Evolutionary conservation across 306 rosid genomes (phyloP), one percentile per base, ranked within the genome.

Genomic region (Gillenia trifoliata): DNA sequence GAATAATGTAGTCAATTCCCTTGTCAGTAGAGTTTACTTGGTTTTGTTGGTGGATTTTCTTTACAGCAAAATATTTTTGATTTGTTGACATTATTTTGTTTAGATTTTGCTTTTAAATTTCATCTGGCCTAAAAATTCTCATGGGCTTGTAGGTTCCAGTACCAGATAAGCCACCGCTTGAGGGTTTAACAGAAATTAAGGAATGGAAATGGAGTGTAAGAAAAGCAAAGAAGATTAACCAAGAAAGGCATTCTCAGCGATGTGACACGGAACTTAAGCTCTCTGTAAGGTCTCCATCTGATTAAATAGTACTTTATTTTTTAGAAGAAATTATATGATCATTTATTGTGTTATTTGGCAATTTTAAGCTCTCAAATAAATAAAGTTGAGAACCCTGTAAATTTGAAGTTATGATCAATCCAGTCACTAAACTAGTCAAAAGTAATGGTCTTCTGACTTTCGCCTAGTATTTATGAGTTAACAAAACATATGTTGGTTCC

Each of bases 201-300:
- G 91, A 89, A 69, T 92, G 97, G 97, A 92, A 73, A 85, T 88
- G 86, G 92, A 83, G 75, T 57, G 71, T 74, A 54, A 83, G 93
- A 80, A 89, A 89, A 88, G 96, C 93, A 55, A 89, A 78, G 86
- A 92, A 92, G 83, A 80, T 86, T 56, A 92, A 92, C 88, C 76
- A 71, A 74, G 97, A 92, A 86, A 83, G 92, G 83, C 96, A 92
- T 89, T 89, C 93, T 80, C 91, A 73, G 83, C 83, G 92, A 83
- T 92, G 92, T 80, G 97, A 92, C 70, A 81, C 73, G 56, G 97
- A 92, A 84, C 92, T 92, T 73, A 92, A 89, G 86, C 96, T 92
- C 78, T 88, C 93, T 74, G 97, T 92, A 84, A 88, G 93, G 76
- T 76, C 77, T 83, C 61, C 75, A 75, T 55, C 29, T 30, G 29